A percentile compares a stretch with the other conserved stretches of the same genome.
These are phyloP conservation scores for Danielia reshetovae DNA, from an alignment of 805 yeast species.

Conservation along the genomic window DNA sequence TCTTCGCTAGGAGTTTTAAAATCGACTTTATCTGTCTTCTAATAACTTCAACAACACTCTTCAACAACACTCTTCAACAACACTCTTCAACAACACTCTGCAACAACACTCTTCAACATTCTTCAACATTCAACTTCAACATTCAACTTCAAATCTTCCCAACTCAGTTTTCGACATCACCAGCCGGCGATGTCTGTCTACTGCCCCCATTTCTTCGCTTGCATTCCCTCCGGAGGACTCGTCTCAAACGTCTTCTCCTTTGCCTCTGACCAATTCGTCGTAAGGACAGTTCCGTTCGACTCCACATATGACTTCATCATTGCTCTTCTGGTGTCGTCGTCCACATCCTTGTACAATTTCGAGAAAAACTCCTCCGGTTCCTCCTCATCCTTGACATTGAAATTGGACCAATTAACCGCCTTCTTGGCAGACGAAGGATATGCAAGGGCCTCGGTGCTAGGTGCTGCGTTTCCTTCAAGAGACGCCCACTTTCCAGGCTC, in stretches of 20 bases:
- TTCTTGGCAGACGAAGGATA: conserved; percentile 68
- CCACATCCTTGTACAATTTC: conserved; percentile 69
- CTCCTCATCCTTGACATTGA: conserved; percentile 43
- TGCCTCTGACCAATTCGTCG: conserved; percentile 93
- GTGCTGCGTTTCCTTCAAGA: conserved; percentile 34
- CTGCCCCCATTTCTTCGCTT: conserved; percentile 47
- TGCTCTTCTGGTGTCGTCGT: conserved; percentile 84
- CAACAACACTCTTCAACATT: too few relatives aligned
- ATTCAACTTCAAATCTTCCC: too few relatives aligned
- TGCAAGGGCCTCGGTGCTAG: conserved; percentile 12
- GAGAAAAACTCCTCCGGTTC: conserved; percentile 68
- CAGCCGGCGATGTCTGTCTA: background rate
- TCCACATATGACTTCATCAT: conserved; percentile 97
- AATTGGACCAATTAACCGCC: conserved; percentile 64
- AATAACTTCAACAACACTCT: too few relatives aligned
- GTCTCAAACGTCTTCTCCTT: conserved; percentile 58
- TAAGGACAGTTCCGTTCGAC: conserved; percentile 88
- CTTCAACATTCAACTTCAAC: too few relatives aligned
- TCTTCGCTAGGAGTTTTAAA: too few relatives aligned
- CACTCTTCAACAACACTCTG: too few relatives aligned
- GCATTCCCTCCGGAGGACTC: conserved; percentile 73
- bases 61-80: too few relatives aligned
- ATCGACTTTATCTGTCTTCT: too few relatives aligned
- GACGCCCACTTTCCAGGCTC: conserved; percentile 49
- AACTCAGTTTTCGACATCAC: too few relatives aligned